Evolutionary conservation across 2,329 filamentous ascomycete genomes (phyloP).

Genomic region (Fusarium euwallaceae): DNA sequence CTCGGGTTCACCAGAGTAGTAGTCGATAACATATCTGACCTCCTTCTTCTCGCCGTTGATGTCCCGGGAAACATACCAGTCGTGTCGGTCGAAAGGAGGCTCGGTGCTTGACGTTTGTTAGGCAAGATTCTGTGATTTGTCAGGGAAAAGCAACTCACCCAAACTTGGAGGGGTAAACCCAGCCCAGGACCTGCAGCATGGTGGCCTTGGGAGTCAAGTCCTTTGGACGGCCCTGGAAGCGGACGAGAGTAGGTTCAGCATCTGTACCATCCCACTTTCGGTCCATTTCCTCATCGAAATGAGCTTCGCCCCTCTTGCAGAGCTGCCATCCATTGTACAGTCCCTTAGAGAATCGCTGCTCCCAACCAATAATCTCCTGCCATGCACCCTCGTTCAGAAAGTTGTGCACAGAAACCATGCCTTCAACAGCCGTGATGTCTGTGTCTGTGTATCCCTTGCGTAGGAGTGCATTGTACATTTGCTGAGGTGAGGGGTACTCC

Average conservation of each 20-base stretch:
- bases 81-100: slow-evolving; percentile 94
- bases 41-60: slow-evolving; percentile 77
- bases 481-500: slow-evolving; percentile 98
- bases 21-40: slow-evolving; percentile 96
- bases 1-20: slow-evolving; percentile 88
- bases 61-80: slow-evolving; percentile 91
- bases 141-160: slow-evolving; percentile 64
- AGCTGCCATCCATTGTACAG: slow-evolving; percentile 78
- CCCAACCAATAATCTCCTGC: slow-evolving; percentile 95
- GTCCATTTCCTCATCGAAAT: slow-evolving; percentile 59
- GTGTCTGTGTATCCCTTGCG: slow-evolving; percentile 97
- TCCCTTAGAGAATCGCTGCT: slow-evolving; percentile 84
- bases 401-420: slow-evolving; percentile 98
- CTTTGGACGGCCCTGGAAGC: slow-evolving; percentile 90
- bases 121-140: not conserved
- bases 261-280: slow-evolving; percentile 67
- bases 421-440: slow-evolving; percentile 90
- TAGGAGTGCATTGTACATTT: slow-evolving; percentile 99
- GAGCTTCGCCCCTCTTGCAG: slow-evolving; percentile 80
- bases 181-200: slow-evolving; percentile 83
- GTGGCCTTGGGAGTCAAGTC: slow-evolving; percentile 93
- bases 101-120: slow-evolving; percentile 68
- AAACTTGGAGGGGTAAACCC: slow-evolving; percentile 84
- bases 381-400: slow-evolving; percentile 98
- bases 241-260: slow-evolving; percentile 78